Percentiles rank a stretch among this genome's conserved stretches.
These are phyloP conservation scores for Malus orientalis DNA, from an alignment of 306 rosid genomes.

Conservation along the genomic window DNA sequence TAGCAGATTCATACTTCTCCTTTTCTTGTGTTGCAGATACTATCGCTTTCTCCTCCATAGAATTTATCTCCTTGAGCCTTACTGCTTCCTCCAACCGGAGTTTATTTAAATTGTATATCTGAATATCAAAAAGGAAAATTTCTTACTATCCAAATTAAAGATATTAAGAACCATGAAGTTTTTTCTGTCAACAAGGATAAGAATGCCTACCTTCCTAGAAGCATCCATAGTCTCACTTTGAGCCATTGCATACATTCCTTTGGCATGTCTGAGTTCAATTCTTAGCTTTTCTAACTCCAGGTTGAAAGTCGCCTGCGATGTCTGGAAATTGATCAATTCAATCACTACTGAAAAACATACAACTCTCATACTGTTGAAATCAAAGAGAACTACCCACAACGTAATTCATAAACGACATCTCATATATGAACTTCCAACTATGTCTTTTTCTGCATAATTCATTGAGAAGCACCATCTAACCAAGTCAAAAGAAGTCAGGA, in stretches of 20 bases:
- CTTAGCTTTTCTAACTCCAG: slow-evolving; percentile 84
- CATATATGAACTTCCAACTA: not conserved
- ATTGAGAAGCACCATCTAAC: slow-evolving; percentile 4
- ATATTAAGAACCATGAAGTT: slow-evolving; percentile 8
- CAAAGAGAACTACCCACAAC: too few species aligned
- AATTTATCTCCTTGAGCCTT: slow-evolving; percentile 53
- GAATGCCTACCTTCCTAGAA: slow-evolving; percentile 52
- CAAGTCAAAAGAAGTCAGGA: slow-evolving; percentile 11
- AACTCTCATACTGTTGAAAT: not conserved
- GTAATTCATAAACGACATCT: too few species aligned
- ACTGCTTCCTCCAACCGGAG: slow-evolving; percentile 44
- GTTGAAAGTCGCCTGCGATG: slow-evolving; percentile 49
- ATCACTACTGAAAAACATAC: not conserved
- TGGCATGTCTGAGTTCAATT: slow-evolving; percentile 76
- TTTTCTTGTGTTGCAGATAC: slow-evolving; percentile 45
- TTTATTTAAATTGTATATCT: slow-evolving; percentile 52
- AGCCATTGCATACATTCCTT: slow-evolving; percentile 80
- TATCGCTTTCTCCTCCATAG: slow-evolving; percentile 49
- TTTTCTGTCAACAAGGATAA: slow-evolving; percentile 6
- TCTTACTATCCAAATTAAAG: slow-evolving; percentile 10
- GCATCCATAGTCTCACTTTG: slow-evolving; percentile 69
- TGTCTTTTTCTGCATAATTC: not conserved
- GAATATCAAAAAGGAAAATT: slow-evolving; percentile 23
- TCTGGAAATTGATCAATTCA: not conserved
- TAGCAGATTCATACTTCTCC: slow-evolving; percentile 53